Conservation (phyloP, 2,329 filamentous ascomycete species). For the Coniochaeta sp. region DNA sequence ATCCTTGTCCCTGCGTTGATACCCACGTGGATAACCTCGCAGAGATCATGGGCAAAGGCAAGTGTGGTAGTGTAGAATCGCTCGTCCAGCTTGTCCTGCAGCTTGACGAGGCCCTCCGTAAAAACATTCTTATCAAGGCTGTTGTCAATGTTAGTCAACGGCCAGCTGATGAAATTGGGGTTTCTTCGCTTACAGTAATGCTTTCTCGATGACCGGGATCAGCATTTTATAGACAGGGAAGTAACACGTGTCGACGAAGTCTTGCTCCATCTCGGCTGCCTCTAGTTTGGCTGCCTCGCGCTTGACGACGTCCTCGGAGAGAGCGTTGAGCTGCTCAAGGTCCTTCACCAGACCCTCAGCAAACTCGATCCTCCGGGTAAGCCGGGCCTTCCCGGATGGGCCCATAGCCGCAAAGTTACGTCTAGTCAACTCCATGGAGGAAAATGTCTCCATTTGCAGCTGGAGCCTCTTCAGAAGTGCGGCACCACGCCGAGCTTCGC, state of each 20-base stretch:
- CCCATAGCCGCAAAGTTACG: constrained; percentile 97
- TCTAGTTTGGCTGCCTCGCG: constrained; percentile 73
- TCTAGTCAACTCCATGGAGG: constrained; percentile 92
- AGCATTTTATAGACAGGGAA: constrained; percentile 79
- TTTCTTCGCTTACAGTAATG: constrained; percentile 61
- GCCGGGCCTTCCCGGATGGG: constrained; percentile 66
- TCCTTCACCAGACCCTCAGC: constrained; percentile 69
- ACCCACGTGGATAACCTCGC: constrained; percentile 42
- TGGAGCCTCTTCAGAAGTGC: constrained; percentile 89
- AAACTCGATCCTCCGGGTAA: constrained; percentile 82
- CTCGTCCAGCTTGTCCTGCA: constrained; percentile 45
- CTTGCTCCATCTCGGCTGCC: constrained; percentile 65
- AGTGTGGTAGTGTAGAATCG: constrained; percentile 52
- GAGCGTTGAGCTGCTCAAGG: constrained; percentile 63
- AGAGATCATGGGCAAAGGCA: constrained; percentile 49
- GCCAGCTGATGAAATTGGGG: not conserved
- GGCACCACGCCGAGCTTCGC: constrained; percentile 84
- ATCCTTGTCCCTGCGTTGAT: constrained; percentile 36
- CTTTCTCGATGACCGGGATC: constrained; percentile 70
- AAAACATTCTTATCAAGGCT: constrained; percentile 62
- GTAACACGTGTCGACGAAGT: constrained; percentile 82
- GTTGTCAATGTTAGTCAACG: constrained; percentile 26
- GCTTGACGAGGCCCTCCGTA: constrained; percentile 36
- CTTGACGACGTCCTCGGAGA: constrained; percentile 65
- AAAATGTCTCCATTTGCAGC: constrained; percentile 91